These are phyloP conservation scores for Pittosporum tobira DNA, from an alignment of 129 eudicot genomes.

Conservation along the genomic window DNA sequence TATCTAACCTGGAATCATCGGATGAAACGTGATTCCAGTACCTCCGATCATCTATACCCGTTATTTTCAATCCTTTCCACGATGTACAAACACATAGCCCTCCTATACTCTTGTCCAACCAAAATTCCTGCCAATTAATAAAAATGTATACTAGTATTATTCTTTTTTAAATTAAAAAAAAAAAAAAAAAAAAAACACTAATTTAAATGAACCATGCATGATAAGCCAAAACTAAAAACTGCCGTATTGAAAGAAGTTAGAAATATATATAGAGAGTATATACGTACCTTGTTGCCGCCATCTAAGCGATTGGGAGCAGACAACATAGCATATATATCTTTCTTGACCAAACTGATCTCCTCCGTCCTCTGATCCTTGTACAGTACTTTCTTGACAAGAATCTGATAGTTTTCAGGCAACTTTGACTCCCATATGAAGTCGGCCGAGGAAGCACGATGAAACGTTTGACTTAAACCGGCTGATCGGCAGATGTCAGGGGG, in stretches of 20 bases:
- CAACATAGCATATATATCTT: constrained; percentile 47
- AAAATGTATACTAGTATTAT: background rate
- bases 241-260: no score
- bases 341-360: constrained; percentile 23
- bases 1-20: constrained; percentile 57
- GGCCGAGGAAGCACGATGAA: constrained; percentile 54
- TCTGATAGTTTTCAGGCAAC: constrained; percentile 49
- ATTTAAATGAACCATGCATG: background rate
- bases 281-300: constrained; percentile 55
- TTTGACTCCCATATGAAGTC: constrained; percentile 65
- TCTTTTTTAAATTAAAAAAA: background rate
- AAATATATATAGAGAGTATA: no score
- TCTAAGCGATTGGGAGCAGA: constrained; percentile 45
- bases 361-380: constrained; percentile 6
- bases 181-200: background rate
- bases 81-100: constrained; percentile 56
- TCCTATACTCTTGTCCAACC: constrained; percentile 67
- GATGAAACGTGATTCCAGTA: constrained; percentile 61
- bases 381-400: constrained; percentile 38
- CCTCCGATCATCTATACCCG: constrained; percentile 76
- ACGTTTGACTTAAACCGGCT: constrained; percentile 30
- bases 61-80: constrained; percentile 75
- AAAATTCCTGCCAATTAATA: constrained; percentile 76
- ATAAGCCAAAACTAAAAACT: no score
- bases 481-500: constrained; percentile 56